Percentiles rank a stretch among this genome's conserved stretches.
phyloP scores from a whole-genome alignment of 805 yeast species.

The Ogataea chonburiensis region DNA sequence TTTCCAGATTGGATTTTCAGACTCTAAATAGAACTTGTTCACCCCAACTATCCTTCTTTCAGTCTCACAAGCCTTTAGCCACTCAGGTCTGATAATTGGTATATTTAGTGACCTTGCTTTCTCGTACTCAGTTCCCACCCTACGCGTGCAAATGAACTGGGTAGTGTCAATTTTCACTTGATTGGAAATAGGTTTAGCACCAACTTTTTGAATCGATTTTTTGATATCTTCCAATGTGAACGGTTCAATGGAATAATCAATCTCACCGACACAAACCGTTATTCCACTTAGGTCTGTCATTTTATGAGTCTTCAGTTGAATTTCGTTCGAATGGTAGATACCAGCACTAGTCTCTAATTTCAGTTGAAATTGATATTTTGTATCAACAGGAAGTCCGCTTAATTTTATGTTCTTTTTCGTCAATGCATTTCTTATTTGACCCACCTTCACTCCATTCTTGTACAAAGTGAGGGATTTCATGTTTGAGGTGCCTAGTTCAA shows the following conservation, averaged over 20 bases:
- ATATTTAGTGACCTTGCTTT: constrained; percentile 84
- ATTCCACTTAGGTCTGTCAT: constrained; percentile 96
- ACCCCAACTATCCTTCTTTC: constrained; percentile 93
- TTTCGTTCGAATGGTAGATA: constrained; percentile 61
- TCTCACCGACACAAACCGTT: constrained; percentile 83
- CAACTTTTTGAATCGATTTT: constrained; percentile 62
- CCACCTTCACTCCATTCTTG: constrained; percentile 71
- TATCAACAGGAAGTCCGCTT: constrained; percentile 88
- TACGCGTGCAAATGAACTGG: constrained; percentile 79
- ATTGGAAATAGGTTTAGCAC: constrained; percentile 76
- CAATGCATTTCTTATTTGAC: constrained; percentile 80
- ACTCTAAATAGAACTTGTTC: constrained; percentile 73
- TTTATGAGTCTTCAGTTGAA: constrained; percentile 81
- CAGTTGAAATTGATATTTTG: constrained; percentile 74
- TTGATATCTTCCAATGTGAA: constrained; percentile 58
- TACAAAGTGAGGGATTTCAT: constrained; percentile 74
- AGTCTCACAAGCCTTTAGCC: constrained; percentile 90
- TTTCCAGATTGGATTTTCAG: constrained; percentile 41
- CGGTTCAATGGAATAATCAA: constrained; percentile 51
- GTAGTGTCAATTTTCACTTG: constrained; percentile 88
- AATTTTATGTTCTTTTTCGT: constrained; percentile 79
- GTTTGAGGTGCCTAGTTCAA: constrained; percentile 79
- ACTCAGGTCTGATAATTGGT: constrained; percentile 93
- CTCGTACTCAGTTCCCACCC: constrained; percentile 61
- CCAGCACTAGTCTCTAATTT: constrained; percentile 90